phyloP scores from a whole-genome alignment of 1,139 yeast genomes.

The Yamadazyma siamensis region DNA sequence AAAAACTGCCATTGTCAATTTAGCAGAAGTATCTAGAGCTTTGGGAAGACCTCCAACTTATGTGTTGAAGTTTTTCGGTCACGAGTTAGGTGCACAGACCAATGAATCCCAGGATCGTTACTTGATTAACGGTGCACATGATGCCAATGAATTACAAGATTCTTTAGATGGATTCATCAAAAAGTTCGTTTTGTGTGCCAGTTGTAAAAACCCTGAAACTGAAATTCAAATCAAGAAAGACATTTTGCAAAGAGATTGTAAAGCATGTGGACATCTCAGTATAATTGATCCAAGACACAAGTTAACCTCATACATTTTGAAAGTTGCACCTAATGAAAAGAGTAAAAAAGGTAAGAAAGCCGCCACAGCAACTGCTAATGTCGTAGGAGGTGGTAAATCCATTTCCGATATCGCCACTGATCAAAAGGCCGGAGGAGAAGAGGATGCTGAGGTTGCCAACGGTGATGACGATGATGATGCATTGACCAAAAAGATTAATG shows the following conservation, averaged over 20 bases:
- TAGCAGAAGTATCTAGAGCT: constrained; percentile 92
- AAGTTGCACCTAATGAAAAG: constrained; percentile 84
- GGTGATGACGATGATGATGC: constrained; percentile 69
- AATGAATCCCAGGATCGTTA: constrained; percentile 81
- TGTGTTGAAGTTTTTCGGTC: constrained; percentile 91
- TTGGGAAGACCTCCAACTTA: constrained; percentile 90
- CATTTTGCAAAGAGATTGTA: constrained; percentile 84
- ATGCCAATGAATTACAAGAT: constrained; percentile 86
- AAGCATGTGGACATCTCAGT: constrained; percentile 95
- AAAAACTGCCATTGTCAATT: constrained; percentile 89
- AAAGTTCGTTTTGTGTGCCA: constrained; percentile 89
- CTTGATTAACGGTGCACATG: constrained; percentile 94
- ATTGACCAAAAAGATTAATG: constrained; percentile 75
- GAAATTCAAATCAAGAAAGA: constrained; percentile 81
- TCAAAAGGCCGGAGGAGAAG: constrained; percentile 44
- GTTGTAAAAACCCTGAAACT: constrained; percentile 97
- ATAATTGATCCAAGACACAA: constrained; percentile 83
- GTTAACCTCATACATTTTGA: constrained; percentile 79
- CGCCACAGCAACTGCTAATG: constrained; percentile 90
- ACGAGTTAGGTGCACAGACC: constrained; percentile 97
- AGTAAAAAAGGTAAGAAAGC: constrained; percentile 62
- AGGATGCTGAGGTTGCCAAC: constrained; percentile 29
- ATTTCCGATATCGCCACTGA: constrained; percentile 73
- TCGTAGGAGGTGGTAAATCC: constrained; percentile 83
- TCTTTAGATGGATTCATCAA: constrained; percentile 89